phyloP scores from a whole-genome alignment of 1,284 basidiomycete species.

The Cutaneotrichosporon cutaneum region DNA sequence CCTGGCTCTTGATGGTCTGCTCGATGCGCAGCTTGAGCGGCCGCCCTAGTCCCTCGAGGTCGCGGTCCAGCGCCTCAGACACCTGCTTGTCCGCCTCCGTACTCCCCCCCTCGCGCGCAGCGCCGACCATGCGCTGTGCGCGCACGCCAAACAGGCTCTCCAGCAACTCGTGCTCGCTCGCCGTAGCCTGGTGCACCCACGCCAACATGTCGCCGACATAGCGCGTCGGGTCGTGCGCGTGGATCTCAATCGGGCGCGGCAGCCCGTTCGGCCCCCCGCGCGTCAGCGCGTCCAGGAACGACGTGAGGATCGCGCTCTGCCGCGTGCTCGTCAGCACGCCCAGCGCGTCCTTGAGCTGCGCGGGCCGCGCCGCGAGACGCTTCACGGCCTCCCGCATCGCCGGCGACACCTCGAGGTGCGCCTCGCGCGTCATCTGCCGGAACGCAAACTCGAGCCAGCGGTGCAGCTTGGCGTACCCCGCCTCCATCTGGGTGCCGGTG shows the following conservation, averaged over 20 bases:
- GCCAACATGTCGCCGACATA: conserved; percentile 98
- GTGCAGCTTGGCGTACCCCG: conserved; percentile 83
- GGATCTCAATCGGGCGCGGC: conserved; percentile 91
- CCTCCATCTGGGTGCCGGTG: conserved; percentile 78
- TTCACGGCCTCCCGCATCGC: conserved; percentile 71
- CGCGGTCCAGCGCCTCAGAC: conserved; percentile 75
- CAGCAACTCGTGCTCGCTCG: conserved; percentile 88
- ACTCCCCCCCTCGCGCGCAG: conserved; percentile 50
- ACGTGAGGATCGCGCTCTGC: conserved; percentile 70
- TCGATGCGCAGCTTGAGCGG: conserved; percentile 84
- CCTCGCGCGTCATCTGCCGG: conserved; percentile 72
- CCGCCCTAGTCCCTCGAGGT: conserved; percentile 77
- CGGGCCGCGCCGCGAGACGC: conserved; percentile 70
- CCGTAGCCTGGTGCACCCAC: conserved; percentile 96
- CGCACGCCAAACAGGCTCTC: conserved; percentile 75
- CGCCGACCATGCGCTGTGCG: conserved; percentile 71
- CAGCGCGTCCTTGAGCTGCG: conserved; percentile 80
- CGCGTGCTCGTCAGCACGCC: conserved; percentile 75
- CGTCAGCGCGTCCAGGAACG: conserved; percentile 84
- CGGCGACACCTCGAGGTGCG: conserved; percentile 71
- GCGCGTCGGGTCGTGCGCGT: conserved; percentile 92
- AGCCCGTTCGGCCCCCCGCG: conserved; percentile 83
- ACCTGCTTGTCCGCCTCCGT: conserved; percentile 74
- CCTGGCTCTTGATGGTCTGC: conserved; percentile 88
- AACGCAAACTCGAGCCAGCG: conserved; percentile 86